A percentile compares a stretch with the other conserved stretches of the same genome.
These are phyloP conservation scores for Scenedesmus sp. DNA, from an alignment of 163 green algal genomes.

Conservation along the genomic window DNA sequence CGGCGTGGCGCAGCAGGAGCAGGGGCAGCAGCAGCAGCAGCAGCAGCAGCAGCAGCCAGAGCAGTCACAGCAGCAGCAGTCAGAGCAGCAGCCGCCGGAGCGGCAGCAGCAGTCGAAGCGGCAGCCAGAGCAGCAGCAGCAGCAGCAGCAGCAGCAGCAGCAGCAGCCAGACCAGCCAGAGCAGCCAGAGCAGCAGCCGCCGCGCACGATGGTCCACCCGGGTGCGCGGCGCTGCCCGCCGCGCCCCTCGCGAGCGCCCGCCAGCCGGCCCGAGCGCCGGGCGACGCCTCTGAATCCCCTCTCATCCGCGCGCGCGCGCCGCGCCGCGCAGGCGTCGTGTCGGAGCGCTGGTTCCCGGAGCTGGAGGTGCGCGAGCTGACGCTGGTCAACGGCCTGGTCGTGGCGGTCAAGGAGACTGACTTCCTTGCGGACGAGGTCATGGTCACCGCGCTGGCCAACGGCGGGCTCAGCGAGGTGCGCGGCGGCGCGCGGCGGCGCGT, in stretches of 20 bases:
- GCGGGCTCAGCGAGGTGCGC: slow-evolving; percentile 82
- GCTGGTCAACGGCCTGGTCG: slow-evolving; percentile 77
- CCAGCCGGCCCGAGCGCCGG: too few species aligned
- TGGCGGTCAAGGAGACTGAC: slow-evolving; percentile 77
- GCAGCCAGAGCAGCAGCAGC: slow-evolving; percentile 8
- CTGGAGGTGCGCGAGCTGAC: slow-evolving; percentile 47
- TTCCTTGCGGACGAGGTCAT: slow-evolving; percentile 77
- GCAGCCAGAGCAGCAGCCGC: background rate
- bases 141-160: slow-evolving; percentile 2
- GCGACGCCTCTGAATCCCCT: background rate
- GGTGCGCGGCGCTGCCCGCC: slow-evolving; percentile 2
- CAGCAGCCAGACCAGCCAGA: background rate
- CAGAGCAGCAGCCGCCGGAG: background rate
- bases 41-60: background rate
- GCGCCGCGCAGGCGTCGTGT: slow-evolving; percentile 19
- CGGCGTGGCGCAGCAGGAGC: background rate
- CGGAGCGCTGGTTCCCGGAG: slow-evolving; percentile 2
- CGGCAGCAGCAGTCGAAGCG: background rate
- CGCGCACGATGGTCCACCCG: slow-evolving; percentile 17
- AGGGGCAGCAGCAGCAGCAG: slow-evolving; percentile 15
- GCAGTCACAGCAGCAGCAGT: slow-evolving; percentile 26
- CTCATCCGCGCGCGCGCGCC: background rate
- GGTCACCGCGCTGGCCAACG: slow-evolving; percentile 75
- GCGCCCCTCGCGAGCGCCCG: too few species aligned
- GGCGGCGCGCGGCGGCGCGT: too few species aligned